These are phyloP conservation scores for Yamadazyma diddensiae DNA, from an alignment of 1,139 yeast genomes.

Conservation along the genomic window DNA sequence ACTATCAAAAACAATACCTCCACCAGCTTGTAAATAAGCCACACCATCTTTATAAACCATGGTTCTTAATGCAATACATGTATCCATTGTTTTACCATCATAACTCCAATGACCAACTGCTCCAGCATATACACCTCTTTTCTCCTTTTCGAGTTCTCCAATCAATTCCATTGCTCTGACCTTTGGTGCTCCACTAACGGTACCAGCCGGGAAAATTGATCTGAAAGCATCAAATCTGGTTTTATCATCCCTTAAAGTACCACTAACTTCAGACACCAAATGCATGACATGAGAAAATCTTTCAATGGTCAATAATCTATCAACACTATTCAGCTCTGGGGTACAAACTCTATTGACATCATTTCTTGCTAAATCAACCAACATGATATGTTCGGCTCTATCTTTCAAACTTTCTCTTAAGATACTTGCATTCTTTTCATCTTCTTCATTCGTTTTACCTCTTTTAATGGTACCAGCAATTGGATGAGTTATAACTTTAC, in stretches of 20 bases:
- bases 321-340: slow-evolving; percentile 81
- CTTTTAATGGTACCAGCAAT: slow-evolving; percentile 95
- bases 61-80: slow-evolving; percentile 94
- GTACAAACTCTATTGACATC: slow-evolving; percentile 94
- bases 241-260: slow-evolving; percentile 77
- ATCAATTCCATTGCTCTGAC: slow-evolving; percentile 95
- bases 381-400: slow-evolving; percentile 97
- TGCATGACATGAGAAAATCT: slow-evolving; percentile 98
- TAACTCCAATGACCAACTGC: slow-evolving; percentile 99
- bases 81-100: slow-evolving; percentile 89
- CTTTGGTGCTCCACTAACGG: slow-evolving; percentile 97
- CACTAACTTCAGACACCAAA: slow-evolving; percentile 91
- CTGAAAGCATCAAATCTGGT: slow-evolving; percentile 95
- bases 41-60: slow-evolving; percentile 91
- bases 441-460: slow-evolving; percentile 89
- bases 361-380: slow-evolving; percentile 94
- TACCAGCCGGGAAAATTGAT: slow-evolving; percentile 97
- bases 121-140: slow-evolving; percentile 96
- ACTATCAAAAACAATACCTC: slow-evolving; percentile 94
- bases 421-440: slow-evolving; percentile 73
- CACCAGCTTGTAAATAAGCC: slow-evolving; percentile 97
- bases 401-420: slow-evolving; percentile 82
- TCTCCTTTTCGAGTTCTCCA: slow-evolving; percentile 83
- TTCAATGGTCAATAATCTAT: slow-evolving; percentile 83
- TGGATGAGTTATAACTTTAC: slow-evolving; percentile 87